Conservation (phyloP, 2,329 filamentous ascomycete genomes). For the Pseudogymnoascus sp. region DNA sequence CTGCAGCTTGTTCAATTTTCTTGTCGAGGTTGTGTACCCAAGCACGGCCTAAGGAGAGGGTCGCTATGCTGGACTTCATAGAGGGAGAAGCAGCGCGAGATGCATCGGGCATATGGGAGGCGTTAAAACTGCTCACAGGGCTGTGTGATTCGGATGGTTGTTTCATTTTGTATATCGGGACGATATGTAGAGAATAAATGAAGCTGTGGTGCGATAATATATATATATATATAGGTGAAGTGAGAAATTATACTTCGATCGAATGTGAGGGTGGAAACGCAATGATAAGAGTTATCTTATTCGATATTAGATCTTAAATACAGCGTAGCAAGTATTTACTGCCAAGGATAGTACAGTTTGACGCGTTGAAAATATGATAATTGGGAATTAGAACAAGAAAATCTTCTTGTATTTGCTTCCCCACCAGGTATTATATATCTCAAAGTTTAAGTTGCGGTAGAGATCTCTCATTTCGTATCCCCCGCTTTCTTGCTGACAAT, state of each 20-base stretch:
- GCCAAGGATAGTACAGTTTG: neutral
- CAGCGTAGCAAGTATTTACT: neutral
- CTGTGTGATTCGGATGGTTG: neutral
- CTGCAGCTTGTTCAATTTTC: constrained; percentile 62
- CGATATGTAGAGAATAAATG: neutral
- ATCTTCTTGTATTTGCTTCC: neutral
- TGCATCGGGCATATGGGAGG: neutral
- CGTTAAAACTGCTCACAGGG: neutral
- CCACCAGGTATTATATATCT: neutral
- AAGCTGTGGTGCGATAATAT: neutral
- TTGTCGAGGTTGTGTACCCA: constrained; percentile 58
- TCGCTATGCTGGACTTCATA: constrained; percentile 8
- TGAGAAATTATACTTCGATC: neutral
- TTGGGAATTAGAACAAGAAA: neutral
- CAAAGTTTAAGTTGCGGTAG: neutral
- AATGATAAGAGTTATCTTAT: neutral
- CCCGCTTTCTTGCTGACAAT: constrained; percentile 2
- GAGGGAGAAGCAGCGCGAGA: neutral
- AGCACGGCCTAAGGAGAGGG: constrained; percentile 50
- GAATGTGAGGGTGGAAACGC: neutral
- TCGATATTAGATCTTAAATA: neutral
- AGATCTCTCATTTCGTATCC: neutral
- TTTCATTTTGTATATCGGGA: neutral
- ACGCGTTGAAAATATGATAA: neutral
- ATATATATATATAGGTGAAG: neutral